Evolutionary conservation across 2,329 filamentous ascomycete species (phyloP).

Genomic region (Colletotrichum coccodes): DNA sequence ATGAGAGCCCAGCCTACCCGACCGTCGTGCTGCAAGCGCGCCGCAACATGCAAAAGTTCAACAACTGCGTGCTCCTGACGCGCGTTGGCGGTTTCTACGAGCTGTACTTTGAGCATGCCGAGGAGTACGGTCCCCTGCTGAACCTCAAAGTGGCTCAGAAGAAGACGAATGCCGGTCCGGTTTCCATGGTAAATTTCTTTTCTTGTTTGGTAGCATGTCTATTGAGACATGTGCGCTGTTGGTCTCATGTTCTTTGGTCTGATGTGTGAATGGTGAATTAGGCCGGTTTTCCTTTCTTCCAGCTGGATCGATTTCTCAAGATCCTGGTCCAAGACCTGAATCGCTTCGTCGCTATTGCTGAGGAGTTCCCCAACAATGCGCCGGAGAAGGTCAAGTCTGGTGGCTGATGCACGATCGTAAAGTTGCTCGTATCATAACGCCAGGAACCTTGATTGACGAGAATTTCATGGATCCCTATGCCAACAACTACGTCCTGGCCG

Average conservation of each 20-base stretch:
- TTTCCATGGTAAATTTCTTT: conserved; percentile 77
- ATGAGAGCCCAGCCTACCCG: conserved; percentile 72
- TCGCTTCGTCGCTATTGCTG: conserved; percentile 91
- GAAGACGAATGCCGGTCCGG: conserved; percentile 79
- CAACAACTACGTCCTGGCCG: conserved; percentile 90
- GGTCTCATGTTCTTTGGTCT: conserved; percentile 32
- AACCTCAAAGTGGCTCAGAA: conserved; percentile 85
- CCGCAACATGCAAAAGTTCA: conserved; percentile 90
- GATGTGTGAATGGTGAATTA: conserved; percentile 45
- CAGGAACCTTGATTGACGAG: conserved; percentile 96
- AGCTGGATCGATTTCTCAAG: conserved; percentile 93
- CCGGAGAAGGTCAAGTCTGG: conserved; percentile 78
- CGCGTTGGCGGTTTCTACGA: conserved; percentile 97
- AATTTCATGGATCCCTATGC: conserved; percentile 95
- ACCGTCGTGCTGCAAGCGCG: conserved; percentile 89
- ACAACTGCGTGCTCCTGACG: conserved; percentile 90
- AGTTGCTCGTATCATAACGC: conserved; percentile 89
- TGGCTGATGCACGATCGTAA: conserved; percentile 83
- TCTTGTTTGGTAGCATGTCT: conserved; percentile 1
- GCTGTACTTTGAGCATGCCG: conserved; percentile 95
- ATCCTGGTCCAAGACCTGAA: conserved; percentile 90
- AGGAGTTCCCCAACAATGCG: conserved; percentile 85
- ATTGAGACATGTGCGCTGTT: conserved; percentile 28
- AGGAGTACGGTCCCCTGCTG: conserved; percentile 85
- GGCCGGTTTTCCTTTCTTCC: conserved; percentile 93